Base-by-base conservation (phyloP, 768 basidiomycete genomes). In the Harrya chromipes region DNA sequence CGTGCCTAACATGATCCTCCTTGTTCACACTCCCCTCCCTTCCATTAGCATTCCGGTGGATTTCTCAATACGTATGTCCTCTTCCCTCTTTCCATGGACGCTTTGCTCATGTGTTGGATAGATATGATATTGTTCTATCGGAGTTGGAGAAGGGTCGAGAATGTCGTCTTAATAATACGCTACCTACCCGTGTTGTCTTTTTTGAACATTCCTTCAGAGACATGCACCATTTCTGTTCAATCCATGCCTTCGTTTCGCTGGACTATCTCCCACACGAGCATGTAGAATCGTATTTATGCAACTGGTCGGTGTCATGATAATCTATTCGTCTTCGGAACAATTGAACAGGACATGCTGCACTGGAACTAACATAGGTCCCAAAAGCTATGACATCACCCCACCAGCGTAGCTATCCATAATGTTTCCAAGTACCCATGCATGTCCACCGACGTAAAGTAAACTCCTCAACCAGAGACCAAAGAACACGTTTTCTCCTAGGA, bases 31-130 rank as follows among this genome's bases (percentile, higher is more conserved):
- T 34, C 6, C 23, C 6, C 26, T 5, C 29, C 12, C 39, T 8
- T 6, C 7, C 23, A 33, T 33, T 19, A 88, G 86, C 87, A 51
- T 93, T 95, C 89, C 85, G 93, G 59, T 97, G 94, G 94, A 63
- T 97, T 52, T 94, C 91, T 56, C 94, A 94, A 94, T 97, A 97
- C 73, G 92, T 94, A 67, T 60, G 88, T 69, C 27, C 42, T 26
- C 13, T 11, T 44, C 37, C 11, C 20, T 16, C 10, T 40, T 54
- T 40, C 5, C 24, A 37, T 9, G 14, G 34, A 29, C 21, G 24
- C 9, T 24, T 41, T 14, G 34, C 54, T 60, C 44, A 65, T 16
- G 1, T 29, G 16, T 51, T 34, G 27, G 37, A 44, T 40, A 66
- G 64, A 67, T 66, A 66, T 66, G 23, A 65, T 54, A 38, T 26